phyloP scores from a whole-genome alignment of 805 yeast genomes.

The Peterozyma xylosa region DNA sequence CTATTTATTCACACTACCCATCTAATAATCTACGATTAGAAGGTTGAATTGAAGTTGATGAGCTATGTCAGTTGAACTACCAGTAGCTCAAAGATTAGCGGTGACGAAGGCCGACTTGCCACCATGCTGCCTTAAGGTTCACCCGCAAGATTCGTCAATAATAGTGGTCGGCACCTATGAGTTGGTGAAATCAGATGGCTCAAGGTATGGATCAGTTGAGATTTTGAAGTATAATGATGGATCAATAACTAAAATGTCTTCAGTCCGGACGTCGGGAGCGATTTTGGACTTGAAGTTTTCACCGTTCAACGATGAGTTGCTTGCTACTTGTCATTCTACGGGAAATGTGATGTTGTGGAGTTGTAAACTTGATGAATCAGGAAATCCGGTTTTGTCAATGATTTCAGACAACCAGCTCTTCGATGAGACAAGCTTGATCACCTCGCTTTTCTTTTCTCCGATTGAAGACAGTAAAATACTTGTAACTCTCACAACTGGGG shows the following conservation, averaged over 20 bases:
- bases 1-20: too few relatives aligned
- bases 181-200: slow-evolving; percentile 49
- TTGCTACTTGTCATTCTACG: slow-evolving; percentile 72
- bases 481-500: slow-evolving; percentile 67
- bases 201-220: slow-evolving; percentile 58
- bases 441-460: slow-evolving; percentile 58
- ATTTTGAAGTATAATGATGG: slow-evolving; percentile 23
- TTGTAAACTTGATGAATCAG: slow-evolving; percentile 11
- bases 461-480: slow-evolving; percentile 26
- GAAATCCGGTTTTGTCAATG: slow-evolving; percentile 13
- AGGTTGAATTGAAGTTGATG: background rate
- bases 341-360: slow-evolving; percentile 70
- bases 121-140: slow-evolving; percentile 73
- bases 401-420: slow-evolving; percentile 34
- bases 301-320: slow-evolving; percentile 39
- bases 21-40: background rate
- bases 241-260: slow-evolving; percentile 15
- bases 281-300: slow-evolving; percentile 70
- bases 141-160: slow-evolving; percentile 37
- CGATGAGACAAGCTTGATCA: slow-evolving; percentile 43
- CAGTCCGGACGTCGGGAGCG: slow-evolving; percentile 44
- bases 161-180: slow-evolving; percentile 77
- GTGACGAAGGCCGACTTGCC: slow-evolving; percentile 49
- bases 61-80: background rate
- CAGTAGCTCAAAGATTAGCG: slow-evolving; percentile 15